Conservation (phyloP, 169 alveolate genomes). For the Nephromyces sp. region DNA sequence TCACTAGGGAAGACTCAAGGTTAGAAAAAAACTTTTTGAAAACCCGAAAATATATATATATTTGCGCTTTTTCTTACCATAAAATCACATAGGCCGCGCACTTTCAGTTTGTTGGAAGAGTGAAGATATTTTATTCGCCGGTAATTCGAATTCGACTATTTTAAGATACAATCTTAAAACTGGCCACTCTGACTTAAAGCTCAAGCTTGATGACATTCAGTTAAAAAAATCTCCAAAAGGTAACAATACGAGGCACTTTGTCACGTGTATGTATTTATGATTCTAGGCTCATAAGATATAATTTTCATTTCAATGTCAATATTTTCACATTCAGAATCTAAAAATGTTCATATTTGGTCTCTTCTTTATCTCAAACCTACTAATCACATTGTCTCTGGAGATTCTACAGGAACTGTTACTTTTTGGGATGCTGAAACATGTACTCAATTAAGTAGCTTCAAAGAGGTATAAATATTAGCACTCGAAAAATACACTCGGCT, state of each 20-base stretch:
- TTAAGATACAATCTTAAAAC: not conserved
- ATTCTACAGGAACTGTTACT: not conserved
- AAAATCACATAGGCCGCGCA: too few relatives aligned
- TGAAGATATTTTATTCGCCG: not conserved
- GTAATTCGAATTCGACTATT: not conserved
- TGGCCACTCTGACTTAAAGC: not conserved
- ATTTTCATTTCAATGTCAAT: not conserved
- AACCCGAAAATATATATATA: not conserved
- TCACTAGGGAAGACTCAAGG: not conserved
- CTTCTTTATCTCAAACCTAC: not conserved
- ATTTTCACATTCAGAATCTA: not conserved
- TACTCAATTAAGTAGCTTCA: not conserved
- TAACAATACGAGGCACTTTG: too few relatives aligned
- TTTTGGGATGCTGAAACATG: not conserved
- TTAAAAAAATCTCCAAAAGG: not conserved
- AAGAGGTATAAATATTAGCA: too few relatives aligned
- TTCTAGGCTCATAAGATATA: too few relatives aligned
- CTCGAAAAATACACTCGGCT: not conserved
- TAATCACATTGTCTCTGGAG: not conserved
- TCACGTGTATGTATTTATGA: too few relatives aligned
- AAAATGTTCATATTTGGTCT: not conserved
- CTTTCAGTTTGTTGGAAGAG: not conserved
- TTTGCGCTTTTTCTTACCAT: not conserved
- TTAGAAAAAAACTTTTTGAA: too few relatives aligned
- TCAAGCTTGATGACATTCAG: not conserved